Percentiles rank a stretch among this genome's conserved stretches.
These are phyloP conservation scores for Penicillium sp. DNA, from an alignment of 2,329 filamentous ascomycete species.

Conservation along the genomic window DNA sequence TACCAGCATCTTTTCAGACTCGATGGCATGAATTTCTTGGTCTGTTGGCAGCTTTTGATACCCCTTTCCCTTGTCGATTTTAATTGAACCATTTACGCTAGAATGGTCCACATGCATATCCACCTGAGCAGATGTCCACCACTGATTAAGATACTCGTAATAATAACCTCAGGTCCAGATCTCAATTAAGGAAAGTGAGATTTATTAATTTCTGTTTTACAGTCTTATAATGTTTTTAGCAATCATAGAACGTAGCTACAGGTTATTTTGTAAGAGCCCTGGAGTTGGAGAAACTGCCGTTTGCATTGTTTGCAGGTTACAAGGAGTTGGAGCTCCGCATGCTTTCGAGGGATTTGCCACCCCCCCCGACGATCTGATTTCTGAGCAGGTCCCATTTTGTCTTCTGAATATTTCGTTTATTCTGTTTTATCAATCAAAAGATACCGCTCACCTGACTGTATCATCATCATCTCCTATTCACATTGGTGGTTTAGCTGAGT, in stretches of 20 bases:
- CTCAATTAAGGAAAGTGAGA: background rate
- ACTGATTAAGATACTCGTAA: background rate
- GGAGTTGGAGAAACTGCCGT: constrained; percentile 14
- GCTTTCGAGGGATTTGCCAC: constrained; percentile 28
- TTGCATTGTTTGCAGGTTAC: constrained; percentile 25
- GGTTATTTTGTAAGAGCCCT: background rate
- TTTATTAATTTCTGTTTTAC: background rate
- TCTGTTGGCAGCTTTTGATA: constrained; percentile 9
- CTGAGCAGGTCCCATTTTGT: constrained; percentile 3
- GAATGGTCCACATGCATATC: background rate
- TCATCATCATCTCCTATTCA: background rate
- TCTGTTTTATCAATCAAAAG: background rate
- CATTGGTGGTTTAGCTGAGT: background rate
- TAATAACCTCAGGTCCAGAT: background rate
- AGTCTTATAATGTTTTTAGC: background rate
- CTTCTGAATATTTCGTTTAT: constrained; percentile 2
- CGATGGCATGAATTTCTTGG: background rate
- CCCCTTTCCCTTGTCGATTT: background rate
- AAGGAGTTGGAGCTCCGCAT: constrained; percentile 18
- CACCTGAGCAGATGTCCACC: background rate
- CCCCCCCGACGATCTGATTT: constrained; percentile 11
- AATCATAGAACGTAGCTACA: background rate
- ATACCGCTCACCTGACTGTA: background rate
- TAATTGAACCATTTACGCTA: background rate
- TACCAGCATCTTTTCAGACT: background rate